Evolutionary conservation across 73 alveolate species (phyloP), one percentile per base, ranked within the genome.

Genomic region (Tetrahymena malaccensis): DNA sequence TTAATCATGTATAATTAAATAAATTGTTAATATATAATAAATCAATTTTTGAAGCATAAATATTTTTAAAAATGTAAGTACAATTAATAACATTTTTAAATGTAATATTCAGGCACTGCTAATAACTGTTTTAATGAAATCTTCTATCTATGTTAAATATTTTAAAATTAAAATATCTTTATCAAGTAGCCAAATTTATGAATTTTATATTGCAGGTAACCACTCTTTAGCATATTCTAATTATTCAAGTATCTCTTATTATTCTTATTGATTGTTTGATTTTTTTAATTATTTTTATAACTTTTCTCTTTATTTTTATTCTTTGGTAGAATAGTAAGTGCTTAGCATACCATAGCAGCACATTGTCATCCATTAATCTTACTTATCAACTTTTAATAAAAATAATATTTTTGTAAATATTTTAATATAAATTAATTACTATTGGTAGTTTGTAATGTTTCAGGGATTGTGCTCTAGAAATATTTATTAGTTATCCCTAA

Each of bases 381-480:
- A 70, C 17, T n/a, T 17, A 31, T 70, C 89, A 70, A 70, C 89
- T 70, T 22, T 22, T 70, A 8, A 22, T 70, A 22, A 31, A 27
- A 27, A 27, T 57, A 56, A 56, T 0, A 56, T 27, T 13, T 25
- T 27, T 70, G 31, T 70, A 19, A 9, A 70, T 7, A 19, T 50
- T 1, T 6, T 13, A 0, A 9, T 11, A 70, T 19, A 19, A 19
- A 70, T 22, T 70, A 19, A 8, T n/a, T 70, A 70, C 37, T 70
- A 17, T 70, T 70, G 35, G 89, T 70, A 4, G 89, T 27, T n/a
- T 25, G 3, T 55, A 95, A 58, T 33, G 85, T 85, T 85, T 95
- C 94, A 15, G 97, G 97, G 21, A 95, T 85, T 35, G 70, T n/a
- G 25, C 93, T 94, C 31, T 43, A 43, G 94, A 95, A 95, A 31